Base-by-base conservation (phyloP, 2,329 filamentous ascomycete genomes). In the Scopulariopsis brevicaulis region DNA sequence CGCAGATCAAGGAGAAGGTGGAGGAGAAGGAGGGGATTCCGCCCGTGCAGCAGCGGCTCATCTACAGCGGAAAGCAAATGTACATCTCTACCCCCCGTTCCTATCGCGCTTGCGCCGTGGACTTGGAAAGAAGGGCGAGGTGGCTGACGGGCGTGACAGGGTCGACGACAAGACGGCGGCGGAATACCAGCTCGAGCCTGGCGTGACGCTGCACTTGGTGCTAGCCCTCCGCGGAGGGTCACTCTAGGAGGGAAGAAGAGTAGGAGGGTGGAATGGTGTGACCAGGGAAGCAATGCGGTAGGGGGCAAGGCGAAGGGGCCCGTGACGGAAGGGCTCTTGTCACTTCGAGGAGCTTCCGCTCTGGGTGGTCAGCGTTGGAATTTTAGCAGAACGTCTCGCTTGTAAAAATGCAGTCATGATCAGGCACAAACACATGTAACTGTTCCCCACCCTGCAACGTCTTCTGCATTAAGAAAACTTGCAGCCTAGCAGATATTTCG, bases 1-100 rank as follows among this genome's bases (percentile, higher is more conserved):
- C 88, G 48, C 86, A 92, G 72, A 97, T 99, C 80, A 99, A 99
- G 81, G 94, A 97, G 76, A 92, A 93, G 68, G 94, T 99, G 58
- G 94, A 99, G 74, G 94, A 99, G 78, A 97, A 97, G 76, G 94
- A 97, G 71, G 94, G 94, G 59, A 99, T 99, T 66, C 93, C 94
- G 51, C 94, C 94, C 1, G 91, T 94, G 20, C 94, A 99, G 75
- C 94, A 99, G 75, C 86, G 94, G 60, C 78, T 99, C 64, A 99
- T 99, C 68, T 96, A 87, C 70, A 91, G 93, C 57, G 94, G 94
- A 68, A 99, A 99, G 79, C 94, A 99, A 73, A 96, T 99, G 94
- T 96, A 76, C 61, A 78, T 53, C 28, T 43, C n/a, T 50, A 6
- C 46, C 20, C 46, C 46, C 4, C 2, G 6, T 14, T 22, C 2